Percentiles rank a stretch among this genome's conserved stretches.
Evolutionary conservation across 208 protist genomes (phyloP).

Genomic region (Plasmodiophora brassicae): DNA sequence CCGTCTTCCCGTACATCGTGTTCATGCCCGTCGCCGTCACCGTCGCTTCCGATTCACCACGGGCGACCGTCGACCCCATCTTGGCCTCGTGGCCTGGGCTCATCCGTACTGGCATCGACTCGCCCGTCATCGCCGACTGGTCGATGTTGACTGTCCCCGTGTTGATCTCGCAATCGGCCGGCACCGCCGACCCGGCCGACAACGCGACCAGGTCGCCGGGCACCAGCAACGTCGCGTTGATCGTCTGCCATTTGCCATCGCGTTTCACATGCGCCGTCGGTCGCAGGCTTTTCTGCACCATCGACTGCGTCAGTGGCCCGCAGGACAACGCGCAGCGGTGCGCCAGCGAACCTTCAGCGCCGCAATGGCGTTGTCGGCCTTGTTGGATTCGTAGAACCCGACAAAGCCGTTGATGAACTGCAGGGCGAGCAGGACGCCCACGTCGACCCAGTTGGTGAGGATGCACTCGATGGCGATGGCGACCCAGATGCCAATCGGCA

Average conservation of each 20-base stretch:
- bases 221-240: slow-evolving; percentile 73
- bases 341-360: slow-evolving; percentile 73
- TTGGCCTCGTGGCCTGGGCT: slow-evolving; percentile 74
- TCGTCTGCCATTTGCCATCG: slow-evolving; percentile 71
- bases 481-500: slow-evolving; percentile 59
- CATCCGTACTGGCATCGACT: slow-evolving; percentile 86
- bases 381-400: slow-evolving; percentile 82
- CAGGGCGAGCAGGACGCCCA: slow-evolving; percentile 59
- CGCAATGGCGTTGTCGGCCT: slow-evolving; percentile 79
- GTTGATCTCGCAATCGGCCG: slow-evolving; percentile 81
- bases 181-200: slow-evolving; percentile 75
- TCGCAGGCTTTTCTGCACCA: slow-evolving; percentile 70
- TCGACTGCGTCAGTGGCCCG: neutral
- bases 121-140: slow-evolving; percentile 55
- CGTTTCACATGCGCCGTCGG: slow-evolving; percentile 69
- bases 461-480: slow-evolving; percentile 60
- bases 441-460: slow-evolving; percentile 62
- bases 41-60: slow-evolving; percentile 60
- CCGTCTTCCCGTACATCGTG: slow-evolving; percentile 86
- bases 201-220: slow-evolving; percentile 84
- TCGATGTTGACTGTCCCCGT: slow-evolving; percentile 66
- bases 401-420: slow-evolving; percentile 65
- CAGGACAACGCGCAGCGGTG: slow-evolving; percentile 48
- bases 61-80: slow-evolving; percentile 70
- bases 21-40: slow-evolving; percentile 72